phyloP scores from a whole-genome alignment of 1,139 yeast species.

The Zygosaccharomyces sapae region DNA sequence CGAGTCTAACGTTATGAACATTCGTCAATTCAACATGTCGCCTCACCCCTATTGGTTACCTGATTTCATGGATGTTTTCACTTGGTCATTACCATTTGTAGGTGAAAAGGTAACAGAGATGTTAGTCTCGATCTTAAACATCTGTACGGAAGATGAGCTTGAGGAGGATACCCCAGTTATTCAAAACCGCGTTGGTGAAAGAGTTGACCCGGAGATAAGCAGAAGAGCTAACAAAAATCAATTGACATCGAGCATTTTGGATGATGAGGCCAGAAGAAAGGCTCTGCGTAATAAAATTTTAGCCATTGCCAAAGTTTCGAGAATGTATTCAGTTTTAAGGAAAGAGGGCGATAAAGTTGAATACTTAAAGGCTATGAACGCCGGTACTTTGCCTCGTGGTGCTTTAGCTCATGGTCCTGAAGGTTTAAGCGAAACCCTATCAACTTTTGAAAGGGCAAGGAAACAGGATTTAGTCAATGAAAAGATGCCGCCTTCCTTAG shows the following conservation, averaged over 20 bases:
- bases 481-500: slow-evolving; percentile 78
- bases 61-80: slow-evolving; percentile 93
- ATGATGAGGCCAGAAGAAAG: slow-evolving; percentile 38
- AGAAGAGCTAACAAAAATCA: slow-evolving; percentile 3
- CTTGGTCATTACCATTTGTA: slow-evolving; percentile 97
- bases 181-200: slow-evolving; percentile 18
- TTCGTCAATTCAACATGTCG: slow-evolving; percentile 85
- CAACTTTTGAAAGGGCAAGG: slow-evolving; percentile 79
- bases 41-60: slow-evolving; percentile 99
- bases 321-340: slow-evolving; percentile 87
- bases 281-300: slow-evolving; percentile 83
- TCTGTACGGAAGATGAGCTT: slow-evolving; percentile 92
- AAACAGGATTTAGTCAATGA: slow-evolving; percentile 80
- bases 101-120: slow-evolving; percentile 96
- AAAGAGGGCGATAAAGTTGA: slow-evolving; percentile 88
- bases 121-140: slow-evolving; percentile 83
- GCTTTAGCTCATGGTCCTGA: slow-evolving; percentile 78
- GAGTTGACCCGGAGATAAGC: slow-evolving; percentile 1
- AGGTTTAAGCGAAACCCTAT: slow-evolving; percentile 67
- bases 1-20: slow-evolving; percentile 89
- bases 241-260: slow-evolving; percentile 23
- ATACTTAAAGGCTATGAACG: slow-evolving; percentile 66
- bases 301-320: slow-evolving; percentile 90
- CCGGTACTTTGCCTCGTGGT: slow-evolving; percentile 80
- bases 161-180: slow-evolving; percentile 48